A percentile compares a stretch with the other conserved stretches of the same genome.
Conservation (phyloP, 257 asterid genomes). For the Dorcoceras hygrometricum region DNA sequence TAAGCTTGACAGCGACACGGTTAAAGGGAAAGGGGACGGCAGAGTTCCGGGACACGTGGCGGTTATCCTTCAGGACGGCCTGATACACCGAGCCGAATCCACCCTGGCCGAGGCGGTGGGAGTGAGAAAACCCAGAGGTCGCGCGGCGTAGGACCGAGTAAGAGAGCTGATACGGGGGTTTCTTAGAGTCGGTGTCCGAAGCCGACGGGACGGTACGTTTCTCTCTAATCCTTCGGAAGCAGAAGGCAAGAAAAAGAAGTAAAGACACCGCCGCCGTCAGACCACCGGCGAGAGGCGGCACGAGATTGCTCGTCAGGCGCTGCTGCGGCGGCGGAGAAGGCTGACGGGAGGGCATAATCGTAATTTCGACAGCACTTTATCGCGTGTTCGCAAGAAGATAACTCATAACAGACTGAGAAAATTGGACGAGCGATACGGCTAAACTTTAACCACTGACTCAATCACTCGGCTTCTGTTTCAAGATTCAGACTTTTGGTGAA, state of each 20-base stretch:
- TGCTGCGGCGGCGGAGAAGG: constrained; percentile 40
- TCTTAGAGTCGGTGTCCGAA: constrained; percentile 68
- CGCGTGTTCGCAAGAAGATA: constrained; percentile 28
- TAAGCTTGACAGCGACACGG: constrained; percentile 69
- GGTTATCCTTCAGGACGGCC: constrained; percentile 48
- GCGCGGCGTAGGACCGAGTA: constrained; percentile 76
- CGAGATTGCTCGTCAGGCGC: constrained; percentile 31
- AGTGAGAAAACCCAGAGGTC: constrained; percentile 61
- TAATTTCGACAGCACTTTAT: background rate
- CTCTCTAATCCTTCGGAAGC: constrained; percentile 58
- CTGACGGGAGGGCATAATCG: constrained; percentile 76
- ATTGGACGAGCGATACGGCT: constrained; percentile 21
- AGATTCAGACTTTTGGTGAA: background rate
- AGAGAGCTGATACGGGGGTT: constrained; percentile 75
- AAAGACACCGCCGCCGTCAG: constrained; percentile 60
- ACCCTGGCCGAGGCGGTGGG: constrained; percentile 85
- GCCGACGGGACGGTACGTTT: constrained; percentile 81
- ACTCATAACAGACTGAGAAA: constrained; percentile 29
- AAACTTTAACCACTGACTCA: background rate
- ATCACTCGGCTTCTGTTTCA: background rate
- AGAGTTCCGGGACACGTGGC: constrained; percentile 27
- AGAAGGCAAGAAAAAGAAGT: constrained; percentile 52
- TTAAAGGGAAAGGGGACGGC: constrained; percentile 26
- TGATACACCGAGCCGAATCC: constrained; percentile 94
- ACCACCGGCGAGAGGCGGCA: constrained; percentile 62